Evolutionary conservation across 2,329 filamentous ascomycete species (phyloP).

Genomic region (Botrytis sinoallii): DNA sequence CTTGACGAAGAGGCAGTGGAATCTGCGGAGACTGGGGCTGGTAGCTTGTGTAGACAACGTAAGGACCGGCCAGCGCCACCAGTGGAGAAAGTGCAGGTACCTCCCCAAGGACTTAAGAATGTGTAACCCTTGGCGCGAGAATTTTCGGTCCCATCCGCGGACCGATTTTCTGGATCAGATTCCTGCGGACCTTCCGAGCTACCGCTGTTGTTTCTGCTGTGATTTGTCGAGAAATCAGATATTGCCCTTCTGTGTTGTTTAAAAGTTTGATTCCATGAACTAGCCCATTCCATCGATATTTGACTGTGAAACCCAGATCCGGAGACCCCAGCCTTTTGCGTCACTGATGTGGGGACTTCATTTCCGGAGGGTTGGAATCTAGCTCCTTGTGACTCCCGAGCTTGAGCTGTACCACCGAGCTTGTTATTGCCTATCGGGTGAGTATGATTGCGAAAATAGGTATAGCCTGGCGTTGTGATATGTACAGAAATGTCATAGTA

Average conservation of each 20-base stretch:
- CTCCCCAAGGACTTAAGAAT: constrained; percentile 84
- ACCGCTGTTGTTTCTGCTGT: constrained; percentile 23
- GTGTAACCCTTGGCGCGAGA: constrained; percentile 57
- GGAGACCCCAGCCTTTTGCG: constrained; percentile 11
- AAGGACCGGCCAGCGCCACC: constrained; percentile 71
- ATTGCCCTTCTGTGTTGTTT: constrained; percentile 30
- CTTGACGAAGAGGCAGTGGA: constrained; percentile 16
- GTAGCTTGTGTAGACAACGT: constrained; percentile 70
- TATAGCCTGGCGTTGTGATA: constrained; percentile 38
- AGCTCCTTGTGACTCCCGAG: constrained; percentile 1
- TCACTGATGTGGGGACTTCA: constrained; percentile 10
- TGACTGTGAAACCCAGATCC: constrained; percentile 47
- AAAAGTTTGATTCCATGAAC: constrained; percentile 31
- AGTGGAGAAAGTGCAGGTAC: constrained; percentile 80
- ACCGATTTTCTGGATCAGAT: constrained; percentile 9
- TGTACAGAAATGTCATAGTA: constrained; percentile 37
- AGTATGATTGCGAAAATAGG: constrained; percentile 29
- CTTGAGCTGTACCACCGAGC: constrained; percentile 11
- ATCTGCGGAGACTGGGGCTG: constrained; percentile 40
- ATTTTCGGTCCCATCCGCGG: constrained; percentile 19
- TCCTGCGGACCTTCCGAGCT: constrained; percentile 19
- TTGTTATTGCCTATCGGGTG: constrained; percentile 12
- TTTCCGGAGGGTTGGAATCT: neutral
- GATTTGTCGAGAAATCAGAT: constrained; percentile 30
- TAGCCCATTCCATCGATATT: constrained; percentile 50